These are phyloP conservation scores for Dalbergia oliveri DNA, from an alignment of 306 rosid species.

Conservation along the genomic window DNA sequence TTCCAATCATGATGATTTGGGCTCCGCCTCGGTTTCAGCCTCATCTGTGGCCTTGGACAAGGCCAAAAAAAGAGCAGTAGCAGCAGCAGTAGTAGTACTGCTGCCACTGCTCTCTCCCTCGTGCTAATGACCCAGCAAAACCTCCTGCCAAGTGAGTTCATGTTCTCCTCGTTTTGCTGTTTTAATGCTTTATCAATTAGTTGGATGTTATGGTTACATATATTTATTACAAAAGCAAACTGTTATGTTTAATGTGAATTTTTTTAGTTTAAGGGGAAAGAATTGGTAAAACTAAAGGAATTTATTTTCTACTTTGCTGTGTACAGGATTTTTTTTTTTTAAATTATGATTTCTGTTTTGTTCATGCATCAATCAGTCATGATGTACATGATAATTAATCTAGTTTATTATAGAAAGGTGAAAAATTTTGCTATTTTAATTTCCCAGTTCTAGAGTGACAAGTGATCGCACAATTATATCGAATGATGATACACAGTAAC, in stretches of 20 bases:
- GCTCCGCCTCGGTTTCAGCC: not conserved
- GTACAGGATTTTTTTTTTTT: not conserved
- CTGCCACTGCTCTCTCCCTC: constrained; percentile 39
- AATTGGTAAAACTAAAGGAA: not conserved
- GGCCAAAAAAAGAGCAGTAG: constrained; percentile 4
- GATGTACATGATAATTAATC: not conserved
- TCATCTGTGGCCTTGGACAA: constrained; percentile 39
- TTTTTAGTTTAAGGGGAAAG: not conserved
- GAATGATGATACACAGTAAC: not conserved
- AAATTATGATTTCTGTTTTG: not conserved
- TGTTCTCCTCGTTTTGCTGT: not conserved
- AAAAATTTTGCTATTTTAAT: not conserved
- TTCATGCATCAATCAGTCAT: not conserved
- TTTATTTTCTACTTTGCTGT: constrained; percentile 1
- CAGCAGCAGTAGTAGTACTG: not conserved
- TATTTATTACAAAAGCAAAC: not conserved
- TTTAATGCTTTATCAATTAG: not conserved
- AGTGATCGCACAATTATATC: not conserved
- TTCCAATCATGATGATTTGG: not conserved
- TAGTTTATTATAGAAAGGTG: not conserved
- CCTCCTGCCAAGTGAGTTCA: constrained; percentile 76
- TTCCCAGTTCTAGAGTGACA: not conserved
- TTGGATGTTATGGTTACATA: not conserved
- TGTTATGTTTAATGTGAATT: too few relatives aligned
- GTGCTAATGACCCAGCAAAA: constrained; percentile 55